phyloP scores from a whole-genome alignment of 345 rosid genomes.

The Gossypium herbaceum region DNA sequence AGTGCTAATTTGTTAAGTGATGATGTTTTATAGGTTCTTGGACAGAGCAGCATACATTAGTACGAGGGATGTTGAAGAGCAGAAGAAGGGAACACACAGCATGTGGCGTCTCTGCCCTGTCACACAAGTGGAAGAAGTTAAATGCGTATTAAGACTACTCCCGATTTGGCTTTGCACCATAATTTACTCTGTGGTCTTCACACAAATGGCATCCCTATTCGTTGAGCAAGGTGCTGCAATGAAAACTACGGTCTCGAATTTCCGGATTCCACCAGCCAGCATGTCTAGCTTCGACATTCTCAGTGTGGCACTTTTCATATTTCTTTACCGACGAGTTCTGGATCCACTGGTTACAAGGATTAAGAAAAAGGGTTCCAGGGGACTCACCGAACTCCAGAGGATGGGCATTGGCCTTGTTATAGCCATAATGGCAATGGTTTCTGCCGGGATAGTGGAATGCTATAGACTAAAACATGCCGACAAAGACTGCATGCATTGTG shows the following conservation, averaged over 20 bases:
- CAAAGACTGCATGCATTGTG: slow-evolving; percentile 64
- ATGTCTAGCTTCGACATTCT: slow-evolving; percentile 98
- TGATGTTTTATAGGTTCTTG: slow-evolving; percentile 56
- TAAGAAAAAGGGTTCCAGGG: slow-evolving; percentile 46
- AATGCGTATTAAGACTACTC: slow-evolving; percentile 82
- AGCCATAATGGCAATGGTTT: slow-evolving; percentile 80
- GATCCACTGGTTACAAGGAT: slow-evolving; percentile 62
- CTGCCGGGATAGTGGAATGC: slow-evolving; percentile 83
- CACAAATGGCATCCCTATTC: slow-evolving; percentile 98
- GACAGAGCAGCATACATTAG: slow-evolving; percentile 83
- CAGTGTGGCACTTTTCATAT: slow-evolving; percentile 85
- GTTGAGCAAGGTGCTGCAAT: slow-evolving; percentile 99
- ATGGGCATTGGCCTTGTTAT: slow-evolving; percentile 97
- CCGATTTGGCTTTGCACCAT: slow-evolving; percentile 99
- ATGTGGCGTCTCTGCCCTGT: slow-evolving; percentile 84
- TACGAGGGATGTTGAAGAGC: slow-evolving; percentile 57
- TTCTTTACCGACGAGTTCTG: slow-evolving; percentile 71
- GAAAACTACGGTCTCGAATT: slow-evolving; percentile 68
- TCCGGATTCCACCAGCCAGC: slow-evolving; percentile 87
- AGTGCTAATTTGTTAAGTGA: slow-evolving; percentile 3
- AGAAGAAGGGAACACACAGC: slow-evolving; percentile 44
- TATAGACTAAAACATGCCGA: slow-evolving; percentile 66
- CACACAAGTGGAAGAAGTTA: slow-evolving; percentile 97
- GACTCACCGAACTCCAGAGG: slow-evolving; percentile 87
- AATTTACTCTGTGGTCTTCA: slow-evolving; percentile 88